Evolutionary conservation across 2,329 filamentous ascomycete species (phyloP).

Genomic region (Monosporascus cannonballus): DNA sequence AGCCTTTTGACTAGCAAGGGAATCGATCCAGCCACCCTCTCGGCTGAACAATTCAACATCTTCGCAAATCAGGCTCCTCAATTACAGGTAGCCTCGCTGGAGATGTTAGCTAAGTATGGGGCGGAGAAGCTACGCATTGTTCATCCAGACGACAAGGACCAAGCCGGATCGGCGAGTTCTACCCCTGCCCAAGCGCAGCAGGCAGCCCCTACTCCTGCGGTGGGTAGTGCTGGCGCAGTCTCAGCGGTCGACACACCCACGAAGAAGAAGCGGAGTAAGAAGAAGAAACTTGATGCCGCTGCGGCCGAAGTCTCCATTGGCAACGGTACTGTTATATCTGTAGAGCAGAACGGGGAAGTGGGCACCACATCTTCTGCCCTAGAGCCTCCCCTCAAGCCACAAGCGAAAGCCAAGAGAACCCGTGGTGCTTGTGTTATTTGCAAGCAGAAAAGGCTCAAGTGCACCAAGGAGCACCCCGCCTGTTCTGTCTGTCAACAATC

Average conservation of each 20-base stretch:
- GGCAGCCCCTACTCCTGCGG: conserved; percentile 7
- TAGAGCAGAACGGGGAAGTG: conserved; percentile 19
- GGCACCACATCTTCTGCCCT: conserved; percentile 21
- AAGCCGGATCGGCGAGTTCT: conserved; percentile 20
- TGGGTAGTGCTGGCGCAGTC: conserved; percentile 1
- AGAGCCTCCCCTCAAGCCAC: conserved; percentile 14
- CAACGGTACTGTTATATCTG: conserved; percentile 19
- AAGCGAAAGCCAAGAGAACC: conserved; percentile 19
- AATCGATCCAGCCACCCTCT: conserved; percentile 47
- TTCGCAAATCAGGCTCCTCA: conserved; percentile 54
- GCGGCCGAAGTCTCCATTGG: conserved; percentile 13
- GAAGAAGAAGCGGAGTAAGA: conserved; percentile 20
- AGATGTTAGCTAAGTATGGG: conserved; percentile 51
- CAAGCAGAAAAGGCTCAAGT: conserved; percentile 23
- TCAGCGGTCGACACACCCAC: conserved; percentile 15
- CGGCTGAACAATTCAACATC: conserved; percentile 50
- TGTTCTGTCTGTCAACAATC: conserved; percentile 23
- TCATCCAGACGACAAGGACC: conserved; percentile 38
- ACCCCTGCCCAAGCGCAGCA: conserved; percentile 14
- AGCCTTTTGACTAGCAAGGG: conserved; percentile 38
- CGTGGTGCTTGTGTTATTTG: conserved; percentile 29
- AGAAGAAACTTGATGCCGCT: conserved; percentile 17
- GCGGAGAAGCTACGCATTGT: conserved; percentile 52
- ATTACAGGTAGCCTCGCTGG: conserved; percentile 47
- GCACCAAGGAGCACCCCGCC: conserved; percentile 28